These are phyloP conservation scores for Aspergillus carbonarius DNA, from an alignment of 2,329 filamentous ascomycete species.

Conservation along the genomic window DNA sequence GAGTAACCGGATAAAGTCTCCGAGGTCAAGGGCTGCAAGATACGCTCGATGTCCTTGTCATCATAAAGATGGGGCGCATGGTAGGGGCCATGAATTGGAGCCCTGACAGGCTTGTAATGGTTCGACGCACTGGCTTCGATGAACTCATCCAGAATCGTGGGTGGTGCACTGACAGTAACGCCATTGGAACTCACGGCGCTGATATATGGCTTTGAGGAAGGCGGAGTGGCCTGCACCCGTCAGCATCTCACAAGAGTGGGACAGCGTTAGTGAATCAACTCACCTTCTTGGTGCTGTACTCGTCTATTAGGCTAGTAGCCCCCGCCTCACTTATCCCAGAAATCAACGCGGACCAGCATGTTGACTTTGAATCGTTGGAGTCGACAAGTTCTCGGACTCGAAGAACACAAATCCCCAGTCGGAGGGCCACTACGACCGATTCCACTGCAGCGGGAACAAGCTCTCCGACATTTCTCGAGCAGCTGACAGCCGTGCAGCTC, in stretches of 20 bases:
- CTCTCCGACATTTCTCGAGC: slow-evolving; percentile 41
- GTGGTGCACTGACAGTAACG: slow-evolving; percentile 60
- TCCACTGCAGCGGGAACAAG: slow-evolving; percentile 44
- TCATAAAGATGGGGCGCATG: slow-evolving; percentile 58
- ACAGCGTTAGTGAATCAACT: slow-evolving; percentile 3
- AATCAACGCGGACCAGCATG: slow-evolving; percentile 44
- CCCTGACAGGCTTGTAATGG: slow-evolving; percentile 52
- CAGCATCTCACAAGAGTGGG: slow-evolving; percentile 2
- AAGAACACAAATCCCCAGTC: slow-evolving; percentile 43
- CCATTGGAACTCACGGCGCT: slow-evolving; percentile 61
- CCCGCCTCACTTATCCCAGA: slow-evolving; percentile 39
- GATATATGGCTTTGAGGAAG: slow-evolving; percentile 56
- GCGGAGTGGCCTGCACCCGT: slow-evolving; percentile 43
- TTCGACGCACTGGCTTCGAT: slow-evolving; percentile 52
- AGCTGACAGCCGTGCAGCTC: slow-evolving; percentile 42
- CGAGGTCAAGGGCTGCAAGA: slow-evolving; percentile 42
- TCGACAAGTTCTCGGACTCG: slow-evolving; percentile 41
- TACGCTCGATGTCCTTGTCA: slow-evolving; percentile 51
- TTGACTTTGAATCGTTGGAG: slow-evolving; percentile 24
- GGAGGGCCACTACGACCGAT: slow-evolving; percentile 44
- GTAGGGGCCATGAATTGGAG: slow-evolving; percentile 59
- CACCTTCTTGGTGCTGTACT: slow-evolving; percentile 28
- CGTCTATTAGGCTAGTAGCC: slow-evolving; percentile 23
- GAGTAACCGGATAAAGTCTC: slow-evolving; percentile 28
- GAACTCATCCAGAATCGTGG: slow-evolving; percentile 52